phyloP scores from a whole-genome alignment of 1,284 basidiomycete species.

The Heterobasidion parviporum region DNA sequence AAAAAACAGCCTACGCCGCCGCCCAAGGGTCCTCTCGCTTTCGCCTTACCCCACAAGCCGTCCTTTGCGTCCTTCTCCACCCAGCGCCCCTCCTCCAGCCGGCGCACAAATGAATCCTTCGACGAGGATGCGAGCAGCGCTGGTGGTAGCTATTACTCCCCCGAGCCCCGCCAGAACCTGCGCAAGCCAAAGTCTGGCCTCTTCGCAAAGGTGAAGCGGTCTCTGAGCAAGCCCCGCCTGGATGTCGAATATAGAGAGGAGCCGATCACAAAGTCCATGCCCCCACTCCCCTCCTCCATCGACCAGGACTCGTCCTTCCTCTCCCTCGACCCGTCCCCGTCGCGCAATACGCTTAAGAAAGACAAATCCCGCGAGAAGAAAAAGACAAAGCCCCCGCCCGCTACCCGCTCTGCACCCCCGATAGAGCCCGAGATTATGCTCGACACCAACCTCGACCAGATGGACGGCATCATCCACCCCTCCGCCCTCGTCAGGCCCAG shows the following conservation, averaged over 20 bases:
- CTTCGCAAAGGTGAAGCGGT: constrained; percentile 22
- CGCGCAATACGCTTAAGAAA: constrained; percentile 19
- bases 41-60: constrained; percentile 6
- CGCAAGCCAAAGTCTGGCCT: constrained; percentile 28
- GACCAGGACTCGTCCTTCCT: constrained; percentile 21
- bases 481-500: constrained; percentile 14
- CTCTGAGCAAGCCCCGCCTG: constrained; percentile 22
- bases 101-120: constrained; percentile 8
- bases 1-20: constrained; percentile 9
- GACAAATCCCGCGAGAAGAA: constrained; percentile 18
- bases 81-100: constrained; percentile 5
- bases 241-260: constrained; percentile 12
- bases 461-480: constrained; percentile 77
- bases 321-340: constrained; percentile 19
- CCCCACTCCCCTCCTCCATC: constrained; percentile 19
- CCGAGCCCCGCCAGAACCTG: constrained; percentile 16
- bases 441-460: constrained; percentile 73
- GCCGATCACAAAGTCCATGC: constrained; percentile 14
- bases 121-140: constrained; percentile 10
- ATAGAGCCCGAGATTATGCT: constrained; percentile 35
- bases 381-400: constrained; percentile 10
- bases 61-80: constrained; percentile 8
- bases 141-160: constrained; percentile 10
- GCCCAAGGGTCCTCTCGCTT: constrained; percentile 6
- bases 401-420: constrained; percentile 10